These are phyloP conservation scores for Drechslera avenae DNA, from an alignment of 2,329 filamentous ascomycete genomes.

Conservation along the genomic window DNA sequence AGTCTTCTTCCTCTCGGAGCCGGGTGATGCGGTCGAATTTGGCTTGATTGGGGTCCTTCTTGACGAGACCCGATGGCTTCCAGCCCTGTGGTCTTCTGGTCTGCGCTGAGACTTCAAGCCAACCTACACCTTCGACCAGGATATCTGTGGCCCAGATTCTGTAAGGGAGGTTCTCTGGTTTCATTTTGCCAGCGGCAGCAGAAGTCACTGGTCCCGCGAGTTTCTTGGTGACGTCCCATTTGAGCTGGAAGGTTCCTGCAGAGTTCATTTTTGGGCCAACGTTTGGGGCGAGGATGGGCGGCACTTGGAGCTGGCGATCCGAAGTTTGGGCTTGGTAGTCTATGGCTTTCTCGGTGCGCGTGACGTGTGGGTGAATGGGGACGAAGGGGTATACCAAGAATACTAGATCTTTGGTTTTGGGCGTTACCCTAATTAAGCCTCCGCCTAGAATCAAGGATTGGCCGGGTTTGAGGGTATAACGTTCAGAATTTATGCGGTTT, in stretches of 20 bases:
- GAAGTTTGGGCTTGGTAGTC: slow-evolving; percentile 65
- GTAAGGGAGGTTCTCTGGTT: slow-evolving; percentile 75
- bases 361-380: slow-evolving; percentile 75
- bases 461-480: slow-evolving; percentile 72
- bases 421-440: slow-evolving; percentile 86
- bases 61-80: slow-evolving; percentile 52
- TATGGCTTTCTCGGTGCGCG: slow-evolving; percentile 78
- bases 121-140: slow-evolving; percentile 88
- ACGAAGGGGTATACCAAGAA: slow-evolving; percentile 88
- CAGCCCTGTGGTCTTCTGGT: slow-evolving; percentile 59
- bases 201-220: slow-evolving; percentile 75
- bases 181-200: slow-evolving; percentile 65
- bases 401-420: slow-evolving; percentile 65
- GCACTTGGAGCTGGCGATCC: slow-evolving; percentile 64
- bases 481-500: slow-evolving; percentile 72
- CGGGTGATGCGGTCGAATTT: slow-evolving; percentile 18
- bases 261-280: slow-evolving; percentile 44
- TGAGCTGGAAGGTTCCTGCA: slow-evolving; percentile 76
- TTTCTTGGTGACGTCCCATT: slow-evolving; percentile 81
- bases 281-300: slow-evolving; percentile 61
- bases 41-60: slow-evolving; percentile 49
- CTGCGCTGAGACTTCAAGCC: slow-evolving; percentile 87
- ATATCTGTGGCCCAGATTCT: slow-evolving; percentile 81
- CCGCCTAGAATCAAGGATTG: slow-evolving; percentile 80
- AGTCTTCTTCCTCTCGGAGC: slow-evolving; percentile 14